Evolutionary conservation across 441 rosid genomes (phyloP).

Genomic region (Erodium texanum): DNA sequence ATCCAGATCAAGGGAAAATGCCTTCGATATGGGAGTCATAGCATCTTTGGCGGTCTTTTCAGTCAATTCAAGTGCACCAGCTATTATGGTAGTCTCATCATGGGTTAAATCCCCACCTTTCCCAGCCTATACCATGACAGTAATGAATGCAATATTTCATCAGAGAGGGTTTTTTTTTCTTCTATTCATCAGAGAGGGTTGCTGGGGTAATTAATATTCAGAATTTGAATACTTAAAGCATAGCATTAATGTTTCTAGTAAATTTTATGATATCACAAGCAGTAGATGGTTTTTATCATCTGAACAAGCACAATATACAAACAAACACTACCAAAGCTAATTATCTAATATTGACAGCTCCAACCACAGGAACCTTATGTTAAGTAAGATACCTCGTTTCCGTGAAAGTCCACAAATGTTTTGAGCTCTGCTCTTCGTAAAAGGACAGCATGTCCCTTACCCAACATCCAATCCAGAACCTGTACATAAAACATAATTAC

Average conservation of each 20-base stretch:
- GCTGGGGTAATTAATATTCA: not conserved
- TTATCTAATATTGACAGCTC: slow-evolving; percentile 1
- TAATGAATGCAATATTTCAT: not conserved
- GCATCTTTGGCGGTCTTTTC: slow-evolving; percentile 78
- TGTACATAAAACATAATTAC: slow-evolving; percentile 3
- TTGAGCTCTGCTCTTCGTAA: slow-evolving; percentile 28
- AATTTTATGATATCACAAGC: not conserved
- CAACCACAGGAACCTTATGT: not conserved
- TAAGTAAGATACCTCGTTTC: slow-evolving; percentile 4
- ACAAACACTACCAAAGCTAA: not conserved
- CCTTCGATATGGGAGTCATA: slow-evolving; percentile 71
- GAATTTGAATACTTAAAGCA: not conserved
- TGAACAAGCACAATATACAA: not conserved
- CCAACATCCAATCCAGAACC: slow-evolving; percentile 22
- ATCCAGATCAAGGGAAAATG: slow-evolving; percentile 69
- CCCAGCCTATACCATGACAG: slow-evolving; percentile 49
- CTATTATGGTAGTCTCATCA: slow-evolving; percentile 83
- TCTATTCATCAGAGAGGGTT: not conserved
- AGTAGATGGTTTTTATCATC: not conserved
- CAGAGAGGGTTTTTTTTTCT: too few species aligned
- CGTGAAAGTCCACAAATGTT: slow-evolving; percentile 14
- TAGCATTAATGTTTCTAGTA: not conserved
- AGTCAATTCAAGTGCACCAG: slow-evolving; percentile 85
- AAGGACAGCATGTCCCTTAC: slow-evolving; percentile 26
- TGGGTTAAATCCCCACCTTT: slow-evolving; percentile 88